Evolutionary conservation across 2,329 filamentous ascomycete genomes (phyloP).

Genomic region (Bipolaris zeicola): DNA sequence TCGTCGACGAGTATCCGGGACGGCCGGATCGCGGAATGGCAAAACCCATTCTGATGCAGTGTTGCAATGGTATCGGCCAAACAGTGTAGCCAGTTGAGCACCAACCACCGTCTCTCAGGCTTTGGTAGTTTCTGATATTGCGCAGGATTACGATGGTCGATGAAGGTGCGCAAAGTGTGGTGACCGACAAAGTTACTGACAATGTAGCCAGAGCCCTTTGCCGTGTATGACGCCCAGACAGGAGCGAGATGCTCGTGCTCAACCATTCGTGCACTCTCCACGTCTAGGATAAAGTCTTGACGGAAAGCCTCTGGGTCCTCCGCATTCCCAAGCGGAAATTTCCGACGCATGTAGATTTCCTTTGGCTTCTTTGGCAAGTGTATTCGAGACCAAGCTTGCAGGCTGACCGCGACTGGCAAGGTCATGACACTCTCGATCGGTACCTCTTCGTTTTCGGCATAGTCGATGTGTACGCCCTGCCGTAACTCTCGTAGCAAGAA

Average conservation of each 20-base stretch:
- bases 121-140: constrained; percentile 68
- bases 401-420: constrained; percentile 54
- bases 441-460: constrained; percentile 70
- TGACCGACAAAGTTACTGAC: constrained; percentile 71
- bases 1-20: constrained; percentile 71
- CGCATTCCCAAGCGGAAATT: constrained; percentile 57
- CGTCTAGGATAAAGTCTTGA: constrained; percentile 63
- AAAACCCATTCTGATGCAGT: constrained; percentile 67
- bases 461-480: constrained; percentile 66
- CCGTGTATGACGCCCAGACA: constrained; percentile 72
- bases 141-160: constrained; percentile 64
- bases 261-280: constrained; percentile 63
- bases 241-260: constrained; percentile 73
- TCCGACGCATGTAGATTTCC: constrained; percentile 62
- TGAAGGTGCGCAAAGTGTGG: constrained; percentile 69
- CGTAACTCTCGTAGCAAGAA: constrained; percentile 70
- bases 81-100: constrained; percentile 78
- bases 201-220: constrained; percentile 67
- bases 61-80: constrained; percentile 71
- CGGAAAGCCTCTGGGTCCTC: constrained; percentile 40
- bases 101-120: constrained; percentile 61
- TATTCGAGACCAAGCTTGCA: constrained; percentile 64
- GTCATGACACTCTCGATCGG: constrained; percentile 71
- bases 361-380: constrained; percentile 67
- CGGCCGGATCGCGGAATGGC: constrained; percentile 72